Evolutionary conservation across 345 rosid species (phyloP).

Genomic region (Brassica napus): DNA sequence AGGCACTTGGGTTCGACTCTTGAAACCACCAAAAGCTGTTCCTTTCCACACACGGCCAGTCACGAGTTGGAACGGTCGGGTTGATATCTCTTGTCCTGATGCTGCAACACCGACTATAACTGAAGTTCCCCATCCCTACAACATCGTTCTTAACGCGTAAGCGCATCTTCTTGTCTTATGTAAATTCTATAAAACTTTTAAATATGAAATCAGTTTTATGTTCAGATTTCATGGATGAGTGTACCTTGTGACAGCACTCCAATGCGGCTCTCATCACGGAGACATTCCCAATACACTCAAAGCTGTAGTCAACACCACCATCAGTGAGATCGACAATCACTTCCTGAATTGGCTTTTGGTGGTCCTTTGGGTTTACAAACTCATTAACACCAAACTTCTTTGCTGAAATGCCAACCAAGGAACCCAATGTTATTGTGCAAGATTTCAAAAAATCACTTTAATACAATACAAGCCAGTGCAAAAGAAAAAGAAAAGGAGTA

Average conservation of each 20-base stretch:
- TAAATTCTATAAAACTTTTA: neutral
- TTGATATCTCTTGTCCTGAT: slow-evolving; percentile 95
- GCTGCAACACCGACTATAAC: slow-evolving; percentile 98
- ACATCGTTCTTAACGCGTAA: slow-evolving; percentile 11
- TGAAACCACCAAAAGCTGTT: slow-evolving; percentile 99
- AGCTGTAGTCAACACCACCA: slow-evolving; percentile 99
- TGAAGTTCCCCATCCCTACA: slow-evolving; percentile 98
- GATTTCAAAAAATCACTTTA: neutral
- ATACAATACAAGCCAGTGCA: slow-evolving; percentile 49
- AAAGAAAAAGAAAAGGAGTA: neutral
- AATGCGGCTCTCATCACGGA: slow-evolving; percentile 94
- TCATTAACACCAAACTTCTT: slow-evolving; percentile 90
- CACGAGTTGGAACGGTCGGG: slow-evolving; percentile 97
- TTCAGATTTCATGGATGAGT: too few relatives aligned
- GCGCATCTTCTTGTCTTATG: neutral
- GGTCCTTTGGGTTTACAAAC: slow-evolving; percentile 78
- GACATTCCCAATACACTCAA: slow-evolving; percentile 97
- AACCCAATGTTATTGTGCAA: too few relatives aligned
- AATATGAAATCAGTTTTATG: neutral
- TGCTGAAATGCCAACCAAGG: slow-evolving; percentile 32
- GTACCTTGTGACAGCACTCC: slow-evolving; percentile 99
- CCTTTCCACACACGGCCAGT: slow-evolving; percentile 99
- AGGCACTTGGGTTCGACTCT: slow-evolving; percentile 99
- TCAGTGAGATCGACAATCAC: slow-evolving; percentile 84
- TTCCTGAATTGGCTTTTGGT: slow-evolving; percentile 91